phyloP scores from a whole-genome alignment of 306 rosid genomes.

The Acacia crassicarpa region DNA sequence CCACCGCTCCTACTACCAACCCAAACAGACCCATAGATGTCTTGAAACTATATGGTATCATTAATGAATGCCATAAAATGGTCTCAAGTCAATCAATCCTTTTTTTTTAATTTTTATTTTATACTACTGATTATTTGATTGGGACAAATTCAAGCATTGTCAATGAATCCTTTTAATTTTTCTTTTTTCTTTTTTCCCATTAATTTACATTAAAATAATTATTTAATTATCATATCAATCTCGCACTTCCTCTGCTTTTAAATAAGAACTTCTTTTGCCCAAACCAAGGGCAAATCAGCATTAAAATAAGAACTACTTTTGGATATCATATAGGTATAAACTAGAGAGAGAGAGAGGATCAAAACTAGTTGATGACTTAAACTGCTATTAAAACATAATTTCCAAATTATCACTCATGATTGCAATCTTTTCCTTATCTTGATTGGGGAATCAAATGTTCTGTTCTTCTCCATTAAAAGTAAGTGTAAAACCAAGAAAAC shows the following conservation, averaged over 20 bases:
- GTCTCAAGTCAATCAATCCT: not conserved
- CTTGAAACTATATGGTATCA: not conserved
- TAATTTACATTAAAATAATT: too few species aligned
- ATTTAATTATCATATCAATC: too few species aligned
- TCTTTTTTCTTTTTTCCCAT: too few species aligned
- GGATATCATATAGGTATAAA: not conserved
- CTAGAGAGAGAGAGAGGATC: not conserved
- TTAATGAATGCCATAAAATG: not conserved
- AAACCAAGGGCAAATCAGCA: too few species aligned
- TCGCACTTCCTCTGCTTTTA: not conserved
- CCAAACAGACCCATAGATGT: too few species aligned
- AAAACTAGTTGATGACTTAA: not conserved
- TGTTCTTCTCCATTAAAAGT: not conserved
- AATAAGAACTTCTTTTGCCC: not conserved
- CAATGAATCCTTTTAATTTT: too few species aligned
- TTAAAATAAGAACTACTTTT: not conserved
- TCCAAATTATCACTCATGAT: not conserved
- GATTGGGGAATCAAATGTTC: not conserved
- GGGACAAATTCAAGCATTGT: too few species aligned
- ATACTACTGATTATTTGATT: too few species aligned
- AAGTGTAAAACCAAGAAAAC: not conserved
- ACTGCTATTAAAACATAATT: not conserved
- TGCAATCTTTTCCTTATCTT: not conserved
- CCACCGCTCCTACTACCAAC: too few species aligned
- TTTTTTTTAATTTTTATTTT: too few species aligned